phyloP scores from a whole-genome alignment of 345 rosid genomes.

The Lepidium aucheri region DNA sequence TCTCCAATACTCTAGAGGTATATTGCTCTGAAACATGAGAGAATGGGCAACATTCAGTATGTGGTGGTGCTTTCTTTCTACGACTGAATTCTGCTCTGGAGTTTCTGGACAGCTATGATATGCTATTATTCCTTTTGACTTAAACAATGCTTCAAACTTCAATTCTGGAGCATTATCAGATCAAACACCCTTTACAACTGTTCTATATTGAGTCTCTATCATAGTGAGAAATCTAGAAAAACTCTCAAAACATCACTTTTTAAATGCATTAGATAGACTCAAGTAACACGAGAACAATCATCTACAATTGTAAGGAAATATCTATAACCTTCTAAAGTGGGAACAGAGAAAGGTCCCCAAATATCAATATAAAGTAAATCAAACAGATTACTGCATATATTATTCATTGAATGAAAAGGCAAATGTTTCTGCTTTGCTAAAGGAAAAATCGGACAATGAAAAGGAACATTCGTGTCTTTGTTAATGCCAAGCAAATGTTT shows the following conservation, averaged over 20 bases:
- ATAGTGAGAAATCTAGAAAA: not conserved
- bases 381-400: too few species aligned
- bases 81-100: too few species aligned
- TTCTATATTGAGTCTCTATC: not conserved
- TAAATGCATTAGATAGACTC: not conserved
- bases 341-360: too few species aligned
- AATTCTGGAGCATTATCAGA: not conserved
- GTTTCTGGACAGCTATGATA: not conserved
- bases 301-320: not conserved
- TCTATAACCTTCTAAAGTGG: too few species aligned
- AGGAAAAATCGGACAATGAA: too few species aligned
- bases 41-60: not conserved
- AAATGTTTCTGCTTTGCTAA: too few species aligned
- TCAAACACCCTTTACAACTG: not conserved
- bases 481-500: too few species aligned
- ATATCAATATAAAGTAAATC: too few species aligned
- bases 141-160: not conserved
- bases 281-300: not conserved
- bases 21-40: not conserved
- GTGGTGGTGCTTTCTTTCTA: not conserved
- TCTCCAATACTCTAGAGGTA: too few species aligned
- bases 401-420: too few species aligned
- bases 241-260: not conserved
- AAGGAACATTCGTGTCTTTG: too few species aligned
- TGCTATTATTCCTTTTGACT: not conserved